Evolutionary conservation across 2,329 filamentous ascomycete genomes (phyloP), one percentile per base, ranked within the genome.

Genomic region (Annulohypoxylon truncatum): DNA sequence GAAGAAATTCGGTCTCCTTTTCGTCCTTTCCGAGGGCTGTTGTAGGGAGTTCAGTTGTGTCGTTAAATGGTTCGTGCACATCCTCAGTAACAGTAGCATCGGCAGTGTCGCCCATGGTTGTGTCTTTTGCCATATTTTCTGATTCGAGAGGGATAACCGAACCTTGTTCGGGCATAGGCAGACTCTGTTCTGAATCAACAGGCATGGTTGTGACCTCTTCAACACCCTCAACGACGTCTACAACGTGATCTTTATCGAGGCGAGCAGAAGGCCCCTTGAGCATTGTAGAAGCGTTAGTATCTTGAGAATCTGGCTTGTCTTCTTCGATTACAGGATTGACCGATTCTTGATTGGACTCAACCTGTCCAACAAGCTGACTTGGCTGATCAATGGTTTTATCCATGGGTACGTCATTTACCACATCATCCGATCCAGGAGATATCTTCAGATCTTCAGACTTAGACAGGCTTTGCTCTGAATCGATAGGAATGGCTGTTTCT

Each of bases 21-120:
- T 73, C 73, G 20, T 71, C 65, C 60, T 80, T 79, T 66, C 79
- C 79, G 29, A 72, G 71, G 61, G 77, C 78, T 64, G 76, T 77
- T 20, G 68, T 65, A 6, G 66, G 57, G 10, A 62, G 35, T n/a
- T 66, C 69, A 31, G 65, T 63, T 38, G 61, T 46, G 15, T 75
- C 71, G 18, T 72, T 48, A 10, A 22, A 47, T 47, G 47, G 15
- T 13, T 64, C 61, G 35, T 59, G 62, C 44, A 10, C 10, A 7
- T 18, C 7, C 28, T 62, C 63, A 6, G 6, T 24, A 7, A 42
- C 29, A 35, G 57, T 40, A 28, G 59, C 53, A 13, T 47, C 29
- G 40, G 26, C 24, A 46, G 55, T 59, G 28, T 42, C 61, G 18
- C 56, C 62, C 7, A 28, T 22, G 13, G 31, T 33, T 10, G 40